Evolutionary conservation across 208 protist genomes (phyloP).

Genomic region (Angomonas desouzai): DNA sequence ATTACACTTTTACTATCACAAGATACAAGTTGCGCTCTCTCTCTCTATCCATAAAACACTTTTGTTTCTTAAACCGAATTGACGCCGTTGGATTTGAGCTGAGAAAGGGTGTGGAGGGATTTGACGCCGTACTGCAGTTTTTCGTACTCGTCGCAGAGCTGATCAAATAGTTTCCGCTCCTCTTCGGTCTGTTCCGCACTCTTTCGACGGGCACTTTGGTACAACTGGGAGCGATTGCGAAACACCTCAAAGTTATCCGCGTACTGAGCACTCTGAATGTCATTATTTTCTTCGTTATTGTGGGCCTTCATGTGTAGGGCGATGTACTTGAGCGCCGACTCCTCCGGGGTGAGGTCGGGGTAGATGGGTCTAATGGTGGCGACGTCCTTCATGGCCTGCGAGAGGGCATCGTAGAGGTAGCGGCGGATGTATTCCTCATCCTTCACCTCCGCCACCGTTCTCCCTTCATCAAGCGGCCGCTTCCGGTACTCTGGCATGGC

Average conservation of each 20-base stretch:
- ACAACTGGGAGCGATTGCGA: conserved; percentile 55
- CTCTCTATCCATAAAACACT: not conserved
- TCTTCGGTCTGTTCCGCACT: not conserved
- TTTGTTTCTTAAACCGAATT: not conserved
- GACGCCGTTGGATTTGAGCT: conserved; percentile 2
- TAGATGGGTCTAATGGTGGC: conserved; percentile 66
- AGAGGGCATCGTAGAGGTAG: conserved; percentile 80
- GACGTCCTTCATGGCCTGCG: conserved; percentile 74
- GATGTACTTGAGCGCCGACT: conserved; percentile 87
- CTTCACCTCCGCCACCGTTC: conserved; percentile 42
- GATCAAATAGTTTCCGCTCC: conserved; percentile 16
- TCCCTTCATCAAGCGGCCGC: conserved; percentile 47
- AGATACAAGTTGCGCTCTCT: conserved; percentile 1
- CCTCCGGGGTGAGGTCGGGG: conserved; percentile 72
- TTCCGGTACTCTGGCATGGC: conserved; percentile 60
- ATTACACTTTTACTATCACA: not conserved
- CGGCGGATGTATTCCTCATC: conserved; percentile 81
- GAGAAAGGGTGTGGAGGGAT: conserved; percentile 1
- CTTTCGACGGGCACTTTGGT: conserved; percentile 26
- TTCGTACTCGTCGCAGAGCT: conserved; percentile 30
- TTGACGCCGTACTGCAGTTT: conserved; percentile 6
- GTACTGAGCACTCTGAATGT: conserved; percentile 68
- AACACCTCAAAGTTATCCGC: conserved; percentile 54
- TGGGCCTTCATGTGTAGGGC: conserved; percentile 87
- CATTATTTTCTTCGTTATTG: conserved; percentile 46